Base-by-base conservation (phyloP, 495 filamentous ascomycete genomes). In the Xylaria flabelliformis region DNA sequence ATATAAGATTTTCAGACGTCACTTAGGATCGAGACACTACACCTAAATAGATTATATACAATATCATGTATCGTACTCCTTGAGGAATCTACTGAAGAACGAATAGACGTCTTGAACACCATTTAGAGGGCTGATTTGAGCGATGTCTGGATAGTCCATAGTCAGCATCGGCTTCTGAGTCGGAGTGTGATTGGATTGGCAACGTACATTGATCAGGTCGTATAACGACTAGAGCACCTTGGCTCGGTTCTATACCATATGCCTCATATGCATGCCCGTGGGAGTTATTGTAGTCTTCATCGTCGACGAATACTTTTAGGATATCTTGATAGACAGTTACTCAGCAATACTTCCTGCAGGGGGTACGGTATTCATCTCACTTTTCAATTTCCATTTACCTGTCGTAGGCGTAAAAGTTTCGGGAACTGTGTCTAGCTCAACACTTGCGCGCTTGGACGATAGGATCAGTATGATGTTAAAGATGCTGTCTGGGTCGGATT, bases 141-240 rank as follows among this genome's bases (percentile, higher is more conserved):
- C 70, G 39, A 82, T 70, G 69, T 82, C 80, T 82, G 41, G 6
- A 39, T n/a, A 39, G 12, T 36, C 29, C 15, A 41, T 13, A 17
- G 62, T 80, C 24, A 80, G 73, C 62, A 41, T 2, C 36, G 8
- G 29, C 24, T 50, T 44, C 21, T 1, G n/a, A 9, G 7, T 2
- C 21, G 0, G n/a, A 9, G 7, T 2, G n/a, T 17, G 9, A 7
- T 44, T 17, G 4, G n/a, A 21, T 46, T 44, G 51, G 2, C 17
- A 13, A 80, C 88, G 82, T 78, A 90, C 90, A 91, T 77, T 92
- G 90, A 82, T 93, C 91, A 5, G 91, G 91, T 7, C 91, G 84
- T 34, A 92, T 86, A 69, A 93, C 80, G 4, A 89, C 83, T 36
- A 91, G 55, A 0, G 86, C 87, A 0, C 91, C 91, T n/a, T 80